These are phyloP conservation scores for Candida quercuum DNA, from an alignment of 805 yeast genomes.

Conservation along the genomic window DNA sequence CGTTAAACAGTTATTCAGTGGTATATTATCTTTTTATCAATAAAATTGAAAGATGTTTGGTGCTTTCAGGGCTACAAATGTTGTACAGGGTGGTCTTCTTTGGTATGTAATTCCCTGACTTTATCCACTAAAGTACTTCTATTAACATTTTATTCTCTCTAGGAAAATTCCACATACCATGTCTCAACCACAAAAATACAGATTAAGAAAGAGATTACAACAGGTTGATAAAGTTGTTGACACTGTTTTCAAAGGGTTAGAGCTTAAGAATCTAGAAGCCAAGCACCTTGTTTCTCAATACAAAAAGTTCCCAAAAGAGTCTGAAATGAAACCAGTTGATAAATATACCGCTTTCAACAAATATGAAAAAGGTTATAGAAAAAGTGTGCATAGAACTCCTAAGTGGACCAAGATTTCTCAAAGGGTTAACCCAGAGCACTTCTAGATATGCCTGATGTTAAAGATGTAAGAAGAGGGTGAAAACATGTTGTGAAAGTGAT, in stretches of 20 bases:
- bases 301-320: slow-evolving; percentile 66
- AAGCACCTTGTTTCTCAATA: slow-evolving; percentile 25
- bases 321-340: slow-evolving; percentile 74
- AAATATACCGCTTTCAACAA: slow-evolving; percentile 84
- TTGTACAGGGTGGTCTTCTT: slow-evolving; percentile 64
- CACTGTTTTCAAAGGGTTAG: slow-evolving; percentile 48
- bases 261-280: slow-evolving; percentile 12
- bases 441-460: slow-evolving; percentile 6
- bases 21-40: background rate
- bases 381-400: slow-evolving; percentile 81
- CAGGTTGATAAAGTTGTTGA: slow-evolving; percentile 76
- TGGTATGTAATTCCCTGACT: slow-evolving; percentile 39
- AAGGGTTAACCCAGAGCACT: slow-evolving; percentile 64
- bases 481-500: no score
- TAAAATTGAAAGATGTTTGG: slow-evolving; percentile 48
- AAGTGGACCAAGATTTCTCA: slow-evolving; percentile 85
- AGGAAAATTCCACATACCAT: slow-evolving; percentile 76
- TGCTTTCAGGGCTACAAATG: slow-evolving; percentile 57
- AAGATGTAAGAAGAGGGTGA: slow-evolving; percentile 4
- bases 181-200: slow-evolving; percentile 72
- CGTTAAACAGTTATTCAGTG: no score
- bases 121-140: background rate
- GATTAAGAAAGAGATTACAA: slow-evolving; percentile 81
- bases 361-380: slow-evolving; percentile 74
- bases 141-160: slow-evolving; percentile 8